Percentiles rank a stretch among this genome's conserved stretches.
These are phyloP conservation scores for Ophiocordyceps sinensis DNA, from an alignment of 2,329 filamentous ascomycete species.

Conservation along the genomic window DNA sequence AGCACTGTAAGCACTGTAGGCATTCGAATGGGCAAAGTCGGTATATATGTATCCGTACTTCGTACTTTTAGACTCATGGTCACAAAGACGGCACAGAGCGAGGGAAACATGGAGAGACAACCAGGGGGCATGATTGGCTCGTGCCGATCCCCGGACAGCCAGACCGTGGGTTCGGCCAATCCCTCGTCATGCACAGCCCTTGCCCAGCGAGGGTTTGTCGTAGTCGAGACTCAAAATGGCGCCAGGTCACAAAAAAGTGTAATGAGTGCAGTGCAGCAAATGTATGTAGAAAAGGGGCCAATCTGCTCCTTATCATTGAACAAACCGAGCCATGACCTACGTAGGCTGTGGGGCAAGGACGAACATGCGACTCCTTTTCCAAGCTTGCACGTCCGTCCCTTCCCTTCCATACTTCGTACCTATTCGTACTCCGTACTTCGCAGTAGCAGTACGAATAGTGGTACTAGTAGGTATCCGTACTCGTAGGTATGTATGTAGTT, in stretches of 20 bases:
- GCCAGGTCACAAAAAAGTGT: neutral
- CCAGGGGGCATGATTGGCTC: neutral
- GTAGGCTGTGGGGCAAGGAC: too few relatives aligned
- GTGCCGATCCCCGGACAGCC: neutral
- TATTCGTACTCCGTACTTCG: too few relatives aligned
- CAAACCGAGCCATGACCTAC: too few relatives aligned
- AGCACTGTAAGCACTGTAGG: too few relatives aligned
- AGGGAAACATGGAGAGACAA: neutral
- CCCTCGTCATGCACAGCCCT: constrained; percentile 1
- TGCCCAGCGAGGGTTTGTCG: neutral
- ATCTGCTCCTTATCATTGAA: neutral
- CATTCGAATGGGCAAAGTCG: neutral
- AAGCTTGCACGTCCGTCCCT: too few relatives aligned
- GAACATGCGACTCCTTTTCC: too few relatives aligned
- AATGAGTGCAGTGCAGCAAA: neutral
- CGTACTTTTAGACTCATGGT: neutral
- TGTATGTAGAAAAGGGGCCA: neutral
- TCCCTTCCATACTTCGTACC: too few relatives aligned
- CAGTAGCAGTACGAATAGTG: too few relatives aligned
- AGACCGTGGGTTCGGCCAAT: neutral
- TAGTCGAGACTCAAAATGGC: neutral
- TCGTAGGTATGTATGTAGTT: too few relatives aligned
- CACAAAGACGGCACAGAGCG: neutral
- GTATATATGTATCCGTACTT: too few relatives aligned
- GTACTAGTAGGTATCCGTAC: too few relatives aligned